Base-by-base conservation (phyloP, 306 rosid genomes). In the Acacia crassicarpa region DNA sequence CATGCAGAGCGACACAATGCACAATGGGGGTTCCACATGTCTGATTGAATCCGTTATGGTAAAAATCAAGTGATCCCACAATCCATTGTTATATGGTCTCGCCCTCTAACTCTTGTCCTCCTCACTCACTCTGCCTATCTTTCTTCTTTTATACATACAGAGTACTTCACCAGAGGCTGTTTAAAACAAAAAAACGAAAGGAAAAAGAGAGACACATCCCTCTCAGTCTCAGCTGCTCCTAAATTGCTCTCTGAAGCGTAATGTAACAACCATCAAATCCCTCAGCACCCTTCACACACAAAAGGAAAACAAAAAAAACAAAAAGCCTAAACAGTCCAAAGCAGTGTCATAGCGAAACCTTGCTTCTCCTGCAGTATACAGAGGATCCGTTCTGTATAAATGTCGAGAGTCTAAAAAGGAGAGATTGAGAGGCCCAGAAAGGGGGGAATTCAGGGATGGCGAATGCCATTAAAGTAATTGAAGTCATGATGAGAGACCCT, bases 401-500 rank as follows among this genome's bases (percentile, higher is more conserved):
- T 19, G 20, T 16, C 20, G 1, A 49, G 53, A 48, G 53, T 48
- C 53, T 48, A 48, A 48, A 13, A 51, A 17, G n/a, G 58, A 51
- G n/a, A 38, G 41, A 38, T 38, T 38, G 41, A 38, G 8, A 5
- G 41, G 41, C 20, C 20, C 5, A 1, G 4, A 8, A 17, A 51
- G 8, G 8, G 62, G n/a, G 62, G 23, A 56, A 20, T 72, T 85
- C 85, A 87, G 74, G 87, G 88, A 79, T 82, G 90, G 54, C 89
- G 44, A 75, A 79, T 54, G 58, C 94, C 89, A 6, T 78, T 87
- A 89, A 95, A 95, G 91, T 89, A 90, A 77, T 91, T 89, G 85
- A 92, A 95, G 92, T 95, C 99, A 83, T 95, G 99, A 84, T 95
- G 99, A 62, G 90, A 93, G 81, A 95, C 98, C 87, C 89, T 86